Evolutionary conservation across 2,329 filamentous ascomycete species (phyloP), one percentile per base, ranked within the genome.

Genomic region (Alternaria ethzedia): DNA sequence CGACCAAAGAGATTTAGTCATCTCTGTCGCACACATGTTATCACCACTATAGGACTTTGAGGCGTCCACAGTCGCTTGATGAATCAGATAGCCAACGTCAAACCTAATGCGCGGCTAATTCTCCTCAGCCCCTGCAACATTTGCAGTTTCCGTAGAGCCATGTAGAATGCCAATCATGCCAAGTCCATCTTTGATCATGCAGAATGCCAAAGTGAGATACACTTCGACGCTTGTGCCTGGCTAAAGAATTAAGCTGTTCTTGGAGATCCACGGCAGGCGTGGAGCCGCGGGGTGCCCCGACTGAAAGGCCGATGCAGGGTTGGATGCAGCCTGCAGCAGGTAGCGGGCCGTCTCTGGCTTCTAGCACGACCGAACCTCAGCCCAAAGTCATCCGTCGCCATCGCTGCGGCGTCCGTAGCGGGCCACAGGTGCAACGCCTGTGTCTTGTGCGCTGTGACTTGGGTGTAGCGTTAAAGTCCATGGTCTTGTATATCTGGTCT

Each of bases 171-270:
- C 21, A 15, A 23, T n/a, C 15, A 32, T 30, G 15, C 9, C 23
- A 43, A 44, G 11, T 54, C 5, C n/a, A 13, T 15, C n/a, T 17
- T 25, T 21, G 49, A 30, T 6, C 11, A 9, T 41, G 8, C 23
- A 12, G 20, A 23, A n/a, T 52, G 49, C 20, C 5, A 25, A 36
- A 5, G 28, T n/a, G n/a, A 25, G 20, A 11, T 28, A 26, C 20
- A n/a, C 45, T 25, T 54, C 50, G 28, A 59, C 50, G 50, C 57
- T 59, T 59, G 57, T 60, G 47, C 44, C 50, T 60, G 50, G 57
- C 57, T 56, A 60, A 60, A 44, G 10, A 4, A 6, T 51, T n/a
- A 41, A 50, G 50, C 30, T 50, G 57, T 50, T 59, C 50, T 20
- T 50, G 25, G 44, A 23, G 56, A 63, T 59, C 30, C 20, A 58